These are phyloP conservation scores for Calophaca sinica DNA, from an alignment of 306 rosid genomes.

Conservation along the genomic window DNA sequence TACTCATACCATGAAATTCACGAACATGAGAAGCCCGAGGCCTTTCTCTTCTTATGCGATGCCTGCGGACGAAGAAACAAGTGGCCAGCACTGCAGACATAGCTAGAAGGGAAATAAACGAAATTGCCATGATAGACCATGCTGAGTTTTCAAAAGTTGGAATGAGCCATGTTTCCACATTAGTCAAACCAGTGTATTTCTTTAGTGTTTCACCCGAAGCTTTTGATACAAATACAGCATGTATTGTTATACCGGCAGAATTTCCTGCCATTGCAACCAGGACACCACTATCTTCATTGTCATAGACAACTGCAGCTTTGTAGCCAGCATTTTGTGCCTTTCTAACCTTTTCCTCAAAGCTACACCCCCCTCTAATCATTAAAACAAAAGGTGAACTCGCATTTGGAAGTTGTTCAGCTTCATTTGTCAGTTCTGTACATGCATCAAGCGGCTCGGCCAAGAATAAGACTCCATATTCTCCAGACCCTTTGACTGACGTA, in stretches of 20 bases:
- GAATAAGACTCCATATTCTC: constrained; percentile 77
- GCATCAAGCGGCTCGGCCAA: constrained; percentile 91
- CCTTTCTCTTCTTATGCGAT: constrained; percentile 86
- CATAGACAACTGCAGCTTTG: constrained; percentile 90
- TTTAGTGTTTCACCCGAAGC: constrained; percentile 73
- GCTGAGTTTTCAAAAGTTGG: constrained; percentile 97
- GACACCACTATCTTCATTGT: constrained; percentile 69
- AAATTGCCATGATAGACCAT: constrained; percentile 99
- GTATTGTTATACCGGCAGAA: constrained; percentile 82
- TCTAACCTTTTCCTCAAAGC: constrained; percentile 96
- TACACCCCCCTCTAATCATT: constrained; percentile 89
- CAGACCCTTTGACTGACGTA: constrained; percentile 76
- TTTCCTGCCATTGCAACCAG: constrained; percentile 98
- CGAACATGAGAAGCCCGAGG: constrained; percentile 72
- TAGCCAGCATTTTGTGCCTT: constrained; percentile 87
- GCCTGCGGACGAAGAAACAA: constrained; percentile 96
- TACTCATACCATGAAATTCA: constrained; percentile 98
- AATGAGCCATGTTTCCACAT: constrained; percentile 83
- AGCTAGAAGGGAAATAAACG: constrained; percentile 95
- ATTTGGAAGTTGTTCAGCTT: constrained; percentile 55
- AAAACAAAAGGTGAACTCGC: constrained; percentile 72
- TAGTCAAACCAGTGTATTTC: constrained; percentile 60
- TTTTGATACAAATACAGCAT: constrained; percentile 87
- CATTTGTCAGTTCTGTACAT: constrained; percentile 71
- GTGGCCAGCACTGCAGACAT: constrained; percentile 99